Percentiles rank a stretch among this genome's conserved stretches.
Conservation (phyloP, 495 filamentous ascomycete genomes). For the Penicillium canescens region DNA sequence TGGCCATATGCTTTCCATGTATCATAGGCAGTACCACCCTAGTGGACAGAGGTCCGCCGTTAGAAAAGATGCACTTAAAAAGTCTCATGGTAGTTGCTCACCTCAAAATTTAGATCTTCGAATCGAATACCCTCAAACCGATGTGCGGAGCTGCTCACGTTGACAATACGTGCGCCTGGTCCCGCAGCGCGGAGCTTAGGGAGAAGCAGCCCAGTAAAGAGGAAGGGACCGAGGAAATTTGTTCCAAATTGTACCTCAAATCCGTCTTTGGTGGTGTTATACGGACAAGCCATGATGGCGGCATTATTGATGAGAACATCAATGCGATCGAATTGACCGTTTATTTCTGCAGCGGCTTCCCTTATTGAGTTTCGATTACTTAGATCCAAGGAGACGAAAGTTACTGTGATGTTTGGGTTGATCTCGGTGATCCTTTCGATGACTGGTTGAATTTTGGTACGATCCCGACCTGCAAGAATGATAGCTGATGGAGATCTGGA, state of each 20-base stretch:
- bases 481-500: neutral
- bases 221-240: constrained; percentile 1
- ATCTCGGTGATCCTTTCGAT: neutral
- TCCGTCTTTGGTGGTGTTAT: neutral
- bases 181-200: neutral
- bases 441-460: neutral
- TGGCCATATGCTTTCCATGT: constrained; percentile 2
- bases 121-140: neutral
- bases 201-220: neutral
- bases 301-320: constrained; percentile 1
- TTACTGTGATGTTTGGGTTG: neutral
- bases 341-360: neutral
- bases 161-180: neutral
- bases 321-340: neutral
- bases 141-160: constrained; percentile 1
- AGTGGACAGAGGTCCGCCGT: neutral
- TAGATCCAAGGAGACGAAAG: neutral
- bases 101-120: neutral
- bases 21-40: neutral
- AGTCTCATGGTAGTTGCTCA: neutral
- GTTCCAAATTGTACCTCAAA: constrained; percentile 2
- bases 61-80: neutral
- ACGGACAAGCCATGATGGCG: neutral
- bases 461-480: neutral
- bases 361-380: neutral